Conservation (phyloP, 2,329 filamentous ascomycete species). For the Nigrograna mackinnonii region DNA sequence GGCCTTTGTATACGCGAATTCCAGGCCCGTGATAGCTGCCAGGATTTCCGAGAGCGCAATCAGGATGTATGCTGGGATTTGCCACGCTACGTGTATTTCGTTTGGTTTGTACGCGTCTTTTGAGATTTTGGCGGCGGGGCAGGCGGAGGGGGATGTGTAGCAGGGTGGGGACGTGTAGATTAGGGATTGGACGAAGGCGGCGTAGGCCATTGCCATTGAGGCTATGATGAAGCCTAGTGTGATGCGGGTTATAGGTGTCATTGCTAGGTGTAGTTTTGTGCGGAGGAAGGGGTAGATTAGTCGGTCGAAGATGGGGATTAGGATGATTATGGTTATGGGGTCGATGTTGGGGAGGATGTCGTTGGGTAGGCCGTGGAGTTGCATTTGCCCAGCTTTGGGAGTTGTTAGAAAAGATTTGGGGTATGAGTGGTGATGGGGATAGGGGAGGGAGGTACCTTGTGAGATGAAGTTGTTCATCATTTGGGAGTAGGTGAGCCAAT, state of each 20-base stretch:
- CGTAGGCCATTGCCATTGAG: constrained; percentile 57
- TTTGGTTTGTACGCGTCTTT: constrained; percentile 42
- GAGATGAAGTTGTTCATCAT: constrained; percentile 55
- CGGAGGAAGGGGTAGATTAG: constrained; percentile 51
- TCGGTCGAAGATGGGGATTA: constrained; percentile 51
- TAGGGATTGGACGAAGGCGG: constrained; percentile 59
- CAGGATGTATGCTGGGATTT: constrained; percentile 50
- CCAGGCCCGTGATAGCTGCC: constrained; percentile 51
- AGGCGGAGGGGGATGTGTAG: constrained; percentile 48
- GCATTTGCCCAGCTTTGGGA: constrained; percentile 46
- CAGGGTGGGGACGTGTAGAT: constrained; percentile 60
- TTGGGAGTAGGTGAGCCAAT: constrained; percentile 49
- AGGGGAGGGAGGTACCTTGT: constrained; percentile 34
- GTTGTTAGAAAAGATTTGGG: constrained; percentile 20
- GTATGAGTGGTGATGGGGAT: background rate
- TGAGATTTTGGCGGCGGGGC: constrained; percentile 35
- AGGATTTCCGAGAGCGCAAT: constrained; percentile 51
- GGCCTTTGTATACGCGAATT: constrained; percentile 52
- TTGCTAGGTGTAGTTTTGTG: constrained; percentile 40
- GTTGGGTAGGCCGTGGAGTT: constrained; percentile 51
- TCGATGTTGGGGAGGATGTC: constrained; percentile 54
- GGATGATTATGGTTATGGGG: constrained; percentile 49
- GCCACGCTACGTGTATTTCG: constrained; percentile 48
- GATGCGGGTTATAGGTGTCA: constrained; percentile 57
- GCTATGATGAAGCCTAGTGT: constrained; percentile 58